Conservation (phyloP, 495 filamentous ascomycete species). For the Aspergillus campestris region DNA sequence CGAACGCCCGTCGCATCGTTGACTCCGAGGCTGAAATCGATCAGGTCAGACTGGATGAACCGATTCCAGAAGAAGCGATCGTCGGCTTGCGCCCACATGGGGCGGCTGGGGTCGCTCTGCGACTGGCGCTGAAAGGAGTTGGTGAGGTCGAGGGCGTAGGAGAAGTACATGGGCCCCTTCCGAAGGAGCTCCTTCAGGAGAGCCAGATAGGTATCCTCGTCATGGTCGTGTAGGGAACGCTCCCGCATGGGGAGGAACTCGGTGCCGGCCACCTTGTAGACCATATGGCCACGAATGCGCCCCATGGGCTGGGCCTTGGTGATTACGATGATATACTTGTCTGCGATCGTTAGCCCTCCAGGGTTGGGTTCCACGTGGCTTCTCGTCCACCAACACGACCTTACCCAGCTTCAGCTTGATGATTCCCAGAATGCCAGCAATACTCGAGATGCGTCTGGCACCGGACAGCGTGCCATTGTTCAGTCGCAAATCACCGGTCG, state of each 20-base stretch:
- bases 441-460: conserved; percentile 80
- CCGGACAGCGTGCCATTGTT: conserved; percentile 66
- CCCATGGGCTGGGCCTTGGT: conserved; percentile 90
- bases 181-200: conserved; percentile 72
- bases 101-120: conserved; percentile 53
- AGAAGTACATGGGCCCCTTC: conserved; percentile 91
- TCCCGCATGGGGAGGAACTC: conserved; percentile 93
- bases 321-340: conserved; percentile 95
- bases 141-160: conserved; percentile 90
- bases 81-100: conserved; percentile 87
- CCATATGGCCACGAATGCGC: conserved; percentile 80
- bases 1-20: conserved; percentile 37
- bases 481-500: conserved; percentile 84
- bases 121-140: conserved; percentile 92
- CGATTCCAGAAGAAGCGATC: conserved; percentile 99
- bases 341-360: conserved; percentile 35
- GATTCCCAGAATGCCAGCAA: conserved; percentile 88
- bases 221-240: conserved; percentile 77
- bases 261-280: conserved; percentile 84
- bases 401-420: conserved; percentile 84
- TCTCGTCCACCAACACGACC: not conserved
- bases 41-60: conserved; percentile 83
- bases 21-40: conserved; percentile 62
- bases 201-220: conserved; percentile 83
- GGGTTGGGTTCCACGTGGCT: too few relatives aligned